These are phyloP conservation scores for Fusarium oligoseptatum DNA, from an alignment of 2,329 filamentous ascomycete genomes.

Conservation along the genomic window DNA sequence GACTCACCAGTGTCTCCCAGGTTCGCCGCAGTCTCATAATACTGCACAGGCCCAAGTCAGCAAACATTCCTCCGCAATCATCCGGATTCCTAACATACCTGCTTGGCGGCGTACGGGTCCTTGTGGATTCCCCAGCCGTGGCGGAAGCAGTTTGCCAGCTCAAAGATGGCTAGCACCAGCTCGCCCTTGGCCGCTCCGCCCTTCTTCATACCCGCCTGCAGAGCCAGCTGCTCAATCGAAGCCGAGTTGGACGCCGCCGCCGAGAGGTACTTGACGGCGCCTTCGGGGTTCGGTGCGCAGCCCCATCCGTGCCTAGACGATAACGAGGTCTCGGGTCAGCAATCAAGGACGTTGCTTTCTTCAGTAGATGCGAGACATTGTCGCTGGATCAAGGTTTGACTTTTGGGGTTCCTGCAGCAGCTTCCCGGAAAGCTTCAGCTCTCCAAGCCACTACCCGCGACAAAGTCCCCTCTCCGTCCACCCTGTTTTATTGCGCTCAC, in stretches of 20 bases:
- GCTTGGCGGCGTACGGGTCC: constrained; percentile 86
- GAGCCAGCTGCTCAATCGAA: constrained; percentile 84
- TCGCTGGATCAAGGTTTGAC: constrained; percentile 13
- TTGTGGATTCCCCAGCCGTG: constrained; percentile 93
- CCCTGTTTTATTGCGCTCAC: constrained; percentile 61
- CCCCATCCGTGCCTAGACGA: constrained; percentile 88
- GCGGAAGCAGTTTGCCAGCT: constrained; percentile 92
- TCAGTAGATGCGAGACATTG: constrained; percentile 5
- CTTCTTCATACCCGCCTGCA: constrained; percentile 89
- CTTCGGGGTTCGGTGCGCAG: constrained; percentile 76
- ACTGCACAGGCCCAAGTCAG: constrained; percentile 63
- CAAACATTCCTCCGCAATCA: constrained; percentile 4
- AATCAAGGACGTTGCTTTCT: constrained; percentile 10
- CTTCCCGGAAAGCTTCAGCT: constrained; percentile 19
- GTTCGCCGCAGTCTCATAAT: constrained; percentile 98
- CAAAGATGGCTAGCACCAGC: constrained; percentile 95
- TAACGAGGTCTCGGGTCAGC: constrained; percentile 29
- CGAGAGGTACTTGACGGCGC: constrained; percentile 86
- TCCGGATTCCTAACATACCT: constrained; percentile 59
- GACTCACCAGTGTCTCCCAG: constrained; percentile 83
- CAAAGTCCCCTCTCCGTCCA: constrained; percentile 3
- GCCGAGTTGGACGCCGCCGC: constrained; percentile 92
- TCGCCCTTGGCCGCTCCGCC: constrained; percentile 96
- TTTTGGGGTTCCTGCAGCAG: constrained; percentile 9
- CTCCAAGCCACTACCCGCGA: constrained; percentile 23